Percentiles rank a stretch among this genome's conserved stretches.
These are phyloP conservation scores for Morella rubra DNA, from an alignment of 306 rosid genomes.

Conservation along the genomic window DNA sequence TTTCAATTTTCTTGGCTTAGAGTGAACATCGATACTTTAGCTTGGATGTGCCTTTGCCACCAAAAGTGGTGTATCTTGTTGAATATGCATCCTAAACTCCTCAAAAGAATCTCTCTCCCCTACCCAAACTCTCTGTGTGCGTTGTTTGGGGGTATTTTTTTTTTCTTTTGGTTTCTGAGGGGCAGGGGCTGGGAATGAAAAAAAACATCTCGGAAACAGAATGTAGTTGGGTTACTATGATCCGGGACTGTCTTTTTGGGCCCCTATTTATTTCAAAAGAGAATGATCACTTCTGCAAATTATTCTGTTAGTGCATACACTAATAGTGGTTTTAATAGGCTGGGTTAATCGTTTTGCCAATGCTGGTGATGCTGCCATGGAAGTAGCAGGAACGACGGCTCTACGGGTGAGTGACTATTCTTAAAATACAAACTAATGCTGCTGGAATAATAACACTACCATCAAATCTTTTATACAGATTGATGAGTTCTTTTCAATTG, in stretches of 20 bases:
- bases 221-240: slow-evolving; percentile 1
- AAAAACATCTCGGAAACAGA: no score
- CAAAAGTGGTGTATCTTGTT: background rate
- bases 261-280: slow-evolving; percentile 13
- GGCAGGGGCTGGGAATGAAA: background rate
- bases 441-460: background rate
- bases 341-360: slow-evolving; percentile 99
- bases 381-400: slow-evolving; percentile 96
- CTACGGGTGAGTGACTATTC: slow-evolving; percentile 55
- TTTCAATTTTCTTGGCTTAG: background rate
- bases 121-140: background rate
- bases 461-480: slow-evolving; percentile 6
- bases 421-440: slow-evolving; percentile 1
- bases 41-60: background rate
- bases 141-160: no score
- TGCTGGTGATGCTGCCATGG: slow-evolving; percentile 98
- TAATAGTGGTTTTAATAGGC: slow-evolving; percentile 53
- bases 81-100: background rate
- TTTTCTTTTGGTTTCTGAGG: background rate
- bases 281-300: slow-evolving; percentile 23
- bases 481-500: background rate
- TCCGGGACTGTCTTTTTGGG: background rate
- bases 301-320: slow-evolving; percentile 19
- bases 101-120: background rate
- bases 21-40: background rate